Evolutionary conservation across 345 rosid species (phyloP).

Genomic region (Populus nigra): DNA sequence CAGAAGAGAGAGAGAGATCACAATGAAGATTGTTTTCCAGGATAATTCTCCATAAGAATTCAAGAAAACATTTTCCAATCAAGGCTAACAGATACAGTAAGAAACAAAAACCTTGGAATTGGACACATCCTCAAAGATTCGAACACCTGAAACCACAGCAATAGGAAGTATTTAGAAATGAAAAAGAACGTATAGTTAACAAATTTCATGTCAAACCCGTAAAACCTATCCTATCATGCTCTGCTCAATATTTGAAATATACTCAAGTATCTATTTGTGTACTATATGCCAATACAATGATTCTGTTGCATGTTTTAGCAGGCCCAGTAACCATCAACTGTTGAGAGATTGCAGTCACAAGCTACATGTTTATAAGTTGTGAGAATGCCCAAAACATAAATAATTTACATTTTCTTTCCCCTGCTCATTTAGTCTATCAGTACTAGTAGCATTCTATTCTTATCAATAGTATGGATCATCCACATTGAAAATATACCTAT

Average conservation of each 20-base stretch:
- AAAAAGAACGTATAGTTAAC: neutral
- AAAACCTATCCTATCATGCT: neutral
- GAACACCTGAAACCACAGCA: constrained; percentile 64
- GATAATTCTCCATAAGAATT: neutral
- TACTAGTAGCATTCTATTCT: neutral
- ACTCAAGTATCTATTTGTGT: neutral
- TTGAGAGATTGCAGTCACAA: neutral
- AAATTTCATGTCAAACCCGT: neutral
- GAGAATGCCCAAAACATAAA: neutral
- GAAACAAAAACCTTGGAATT: constrained; percentile 62
- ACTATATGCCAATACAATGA: neutral
- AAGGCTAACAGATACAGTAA: neutral
- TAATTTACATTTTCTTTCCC: neutral
- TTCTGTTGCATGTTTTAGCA: neutral
- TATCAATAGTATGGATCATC: neutral
- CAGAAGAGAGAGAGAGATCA: neutral
- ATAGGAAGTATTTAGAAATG: constrained; percentile 7
- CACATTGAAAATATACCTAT: neutral
- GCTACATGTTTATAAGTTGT: neutral
- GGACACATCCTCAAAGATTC: constrained; percentile 89
- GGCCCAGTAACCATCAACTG: neutral
- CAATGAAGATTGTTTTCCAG: neutral
- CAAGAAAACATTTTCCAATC: neutral
- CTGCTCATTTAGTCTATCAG: too few species aligned
- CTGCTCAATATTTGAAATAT: neutral